phyloP scores from a whole-genome alignment of 2,329 filamentous ascomycete genomes.

The Aspergillus jensenii region DNA sequence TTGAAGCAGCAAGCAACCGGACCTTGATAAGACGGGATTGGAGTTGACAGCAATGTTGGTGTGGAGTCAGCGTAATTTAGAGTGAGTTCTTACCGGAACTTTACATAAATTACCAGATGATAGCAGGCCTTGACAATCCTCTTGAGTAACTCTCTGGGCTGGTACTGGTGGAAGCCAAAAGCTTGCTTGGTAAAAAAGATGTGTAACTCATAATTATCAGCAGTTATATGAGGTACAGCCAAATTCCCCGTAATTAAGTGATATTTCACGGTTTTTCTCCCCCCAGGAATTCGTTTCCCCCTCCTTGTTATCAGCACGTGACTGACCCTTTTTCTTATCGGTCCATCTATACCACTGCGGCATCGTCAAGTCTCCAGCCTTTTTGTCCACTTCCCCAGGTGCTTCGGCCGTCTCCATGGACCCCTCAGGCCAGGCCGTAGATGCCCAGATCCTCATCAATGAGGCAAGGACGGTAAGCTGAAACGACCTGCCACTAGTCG shows the following conservation, averaged over 20 bases:
- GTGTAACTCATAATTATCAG: background rate
- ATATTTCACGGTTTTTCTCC: background rate
- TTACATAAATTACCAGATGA: slow-evolving; percentile 2
- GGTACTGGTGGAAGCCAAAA: background rate
- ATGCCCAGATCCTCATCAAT: slow-evolving; percentile 27
- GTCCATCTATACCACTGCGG: slow-evolving; percentile 17
- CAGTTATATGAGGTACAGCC: background rate
- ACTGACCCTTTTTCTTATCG: slow-evolving; percentile 12
- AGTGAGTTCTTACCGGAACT: background rate
- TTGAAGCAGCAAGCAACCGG: background rate
- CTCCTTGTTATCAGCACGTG: slow-evolving; percentile 25
- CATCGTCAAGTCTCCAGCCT: slow-evolving; percentile 7
- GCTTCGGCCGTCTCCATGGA: slow-evolving; percentile 29
- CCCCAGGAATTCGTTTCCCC: background rate
- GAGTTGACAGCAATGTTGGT: background rate
- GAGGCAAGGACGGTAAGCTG: slow-evolving; percentile 30
- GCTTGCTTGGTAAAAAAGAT: background rate
- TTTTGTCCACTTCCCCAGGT: slow-evolving; percentile 10
- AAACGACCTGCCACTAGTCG: background rate
- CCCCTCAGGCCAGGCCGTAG: slow-evolving; percentile 20
- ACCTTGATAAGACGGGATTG: slow-evolving; percentile 2
- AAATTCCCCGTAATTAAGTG: background rate
- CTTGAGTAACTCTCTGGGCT: background rate
- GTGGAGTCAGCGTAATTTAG: background rate
- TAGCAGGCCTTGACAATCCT: background rate